phyloP scores from a whole-genome alignment of 2,329 filamentous ascomycete species.

The Ascochyta pisi region DNA sequence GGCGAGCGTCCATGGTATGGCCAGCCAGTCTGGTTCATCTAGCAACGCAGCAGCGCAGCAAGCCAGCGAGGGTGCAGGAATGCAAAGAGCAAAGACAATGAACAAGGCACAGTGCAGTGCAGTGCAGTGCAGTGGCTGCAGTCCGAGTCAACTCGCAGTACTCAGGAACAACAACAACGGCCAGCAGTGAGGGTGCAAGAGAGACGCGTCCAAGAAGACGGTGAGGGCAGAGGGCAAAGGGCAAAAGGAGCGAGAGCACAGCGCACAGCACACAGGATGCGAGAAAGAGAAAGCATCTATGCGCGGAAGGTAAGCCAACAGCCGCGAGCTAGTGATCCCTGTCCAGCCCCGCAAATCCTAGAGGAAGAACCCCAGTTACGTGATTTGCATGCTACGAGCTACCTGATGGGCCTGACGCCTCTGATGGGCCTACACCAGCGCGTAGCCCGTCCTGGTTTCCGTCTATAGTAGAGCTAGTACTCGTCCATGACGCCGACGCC shows the following conservation, averaged over 20 bases:
- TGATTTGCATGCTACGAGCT: background rate
- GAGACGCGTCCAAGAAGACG: slow-evolving; percentile 24
- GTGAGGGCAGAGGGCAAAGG: slow-evolving; percentile 11
- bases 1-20: slow-evolving; percentile 47
- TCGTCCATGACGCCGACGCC: slow-evolving; percentile 9
- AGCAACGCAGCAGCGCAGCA: slow-evolving; percentile 8
- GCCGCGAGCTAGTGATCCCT: slow-evolving; percentile 16
- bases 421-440: background rate
- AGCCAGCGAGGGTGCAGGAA: background rate
- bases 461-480: background rate
- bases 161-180: background rate
- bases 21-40: slow-evolving; percentile 22
- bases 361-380: slow-evolving; percentile 11
- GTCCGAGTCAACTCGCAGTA: slow-evolving; percentile 1
- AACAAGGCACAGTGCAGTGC: background rate
- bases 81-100: background rate
- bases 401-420: too few relatives aligned
- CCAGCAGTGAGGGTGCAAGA: background rate
- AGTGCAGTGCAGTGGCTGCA: too few relatives aligned
- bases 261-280: slow-evolving; percentile 9
- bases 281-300: slow-evolving; percentile 11
- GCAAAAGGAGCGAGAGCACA: slow-evolving; percentile 19
- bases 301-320: slow-evolving; percentile 18
- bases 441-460: background rate
- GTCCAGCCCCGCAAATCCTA: slow-evolving; percentile 14